A percentile compares a stretch with the other conserved stretches of the same genome.
phyloP scores from a whole-genome alignment of 768 basidiomycete genomes.

The Ramaria sp. region DNA sequence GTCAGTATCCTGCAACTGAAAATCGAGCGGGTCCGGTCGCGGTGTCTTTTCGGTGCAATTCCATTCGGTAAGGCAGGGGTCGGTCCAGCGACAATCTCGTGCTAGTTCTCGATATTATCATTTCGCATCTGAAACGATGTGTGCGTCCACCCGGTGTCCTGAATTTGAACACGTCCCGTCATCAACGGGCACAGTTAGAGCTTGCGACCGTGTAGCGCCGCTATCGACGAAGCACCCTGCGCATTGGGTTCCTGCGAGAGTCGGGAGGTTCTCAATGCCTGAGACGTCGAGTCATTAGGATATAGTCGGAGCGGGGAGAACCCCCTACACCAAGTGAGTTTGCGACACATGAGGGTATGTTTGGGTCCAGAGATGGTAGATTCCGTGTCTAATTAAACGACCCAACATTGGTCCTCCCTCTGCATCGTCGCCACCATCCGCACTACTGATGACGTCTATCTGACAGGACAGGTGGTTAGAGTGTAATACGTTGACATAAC shows the following conservation, averaged over 20 bases:
- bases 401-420: slow-evolving; percentile 98
- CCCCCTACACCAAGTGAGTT: slow-evolving; percentile 42
- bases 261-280: slow-evolving; percentile 33
- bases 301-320: slow-evolving; percentile 93
- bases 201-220: slow-evolving; percentile 16
- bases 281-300: slow-evolving; percentile 83
- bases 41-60: slow-evolving; percentile 28
- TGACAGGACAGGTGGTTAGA: slow-evolving; percentile 8
- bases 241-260: background rate
- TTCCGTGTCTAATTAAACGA: slow-evolving; percentile 88
- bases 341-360: slow-evolving; percentile 42
- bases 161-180: slow-evolving; percentile 99
- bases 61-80: slow-evolving; percentile 70
- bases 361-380: slow-evolving; percentile 88
- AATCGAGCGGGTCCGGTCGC: slow-evolving; percentile 85
- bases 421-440: slow-evolving; percentile 34
- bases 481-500: background rate
- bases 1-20: slow-evolving; percentile 86
- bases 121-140: slow-evolving; percentile 95
- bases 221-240: slow-evolving; percentile 16
- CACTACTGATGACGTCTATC: slow-evolving; percentile 82
- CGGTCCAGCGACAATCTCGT: slow-evolving; percentile 89
- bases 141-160: slow-evolving; percentile 90
- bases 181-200: slow-evolving; percentile 52
- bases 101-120: slow-evolving; percentile 76